Base-by-base conservation (phyloP, 2,329 filamentous ascomycete genomes). In the Metarhizium anisopliae region DNA sequence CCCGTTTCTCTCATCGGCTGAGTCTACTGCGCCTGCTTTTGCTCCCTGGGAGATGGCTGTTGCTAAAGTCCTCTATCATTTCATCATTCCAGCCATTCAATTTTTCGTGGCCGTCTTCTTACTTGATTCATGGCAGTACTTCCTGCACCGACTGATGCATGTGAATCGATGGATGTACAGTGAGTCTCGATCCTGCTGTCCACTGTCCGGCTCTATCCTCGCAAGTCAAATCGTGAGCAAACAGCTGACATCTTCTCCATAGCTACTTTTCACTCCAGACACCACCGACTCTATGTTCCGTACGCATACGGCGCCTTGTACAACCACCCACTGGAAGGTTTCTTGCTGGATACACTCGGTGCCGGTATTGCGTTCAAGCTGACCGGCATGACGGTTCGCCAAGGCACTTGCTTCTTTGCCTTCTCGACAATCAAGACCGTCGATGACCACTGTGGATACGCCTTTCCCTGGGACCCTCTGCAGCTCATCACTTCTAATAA, bases 111-210 rank as follows among this genome's bases (percentile, higher is more conserved):
- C 86, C 29, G 81, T 93, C 58, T 74, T 83, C 60, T 77, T 95
- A 61, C 82, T 97, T 63, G 94, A 99, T 73, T 94, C 91, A 49
- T 99, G 94, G 94, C 93, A 99, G 70, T 99, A 99, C 75, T 96
- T 96, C 74, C 80, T 93, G 65, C 94, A 99, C 73, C 90, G 94
- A 43, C 82, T 87, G 56, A 99, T 99, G 94, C 94, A 99, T 74
- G 80, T 94, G 77, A 96, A 97, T 76, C 92, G 89, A 72, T 97
- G 90, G 89, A 81, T 99, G 63, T 97, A 97, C 78, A 87, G 90
- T 94, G 78, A 72, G 88, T 81, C 56, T 10, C 43, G 29, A 29
- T 43, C n/a, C 18, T 20, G 3, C 43, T 25, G 36, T 47, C 36
- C 25, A 36, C 30, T 54, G 43, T 50, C 32, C 40, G 35, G 52